Evolutionary conservation across 345 rosid genomes (phyloP).

Genomic region (Pelargonium nanum): DNA sequence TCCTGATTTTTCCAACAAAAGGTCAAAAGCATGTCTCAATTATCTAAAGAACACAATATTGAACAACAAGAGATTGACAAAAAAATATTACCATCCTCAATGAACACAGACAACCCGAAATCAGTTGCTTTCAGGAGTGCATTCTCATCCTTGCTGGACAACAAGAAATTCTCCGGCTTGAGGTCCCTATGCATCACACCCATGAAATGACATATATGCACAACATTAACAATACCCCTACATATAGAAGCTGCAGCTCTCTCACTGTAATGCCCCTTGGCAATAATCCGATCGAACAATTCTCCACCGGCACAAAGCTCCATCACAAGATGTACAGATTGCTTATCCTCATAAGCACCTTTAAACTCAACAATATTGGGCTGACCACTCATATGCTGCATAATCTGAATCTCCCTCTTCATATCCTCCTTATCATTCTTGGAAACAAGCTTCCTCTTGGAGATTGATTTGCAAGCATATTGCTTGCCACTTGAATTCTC

Average conservation of each 20-base stretch:
- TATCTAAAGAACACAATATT: not conserved
- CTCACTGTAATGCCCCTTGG: slow-evolving; percentile 23
- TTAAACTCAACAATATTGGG: slow-evolving; percentile 25
- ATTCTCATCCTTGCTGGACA: slow-evolving; percentile 14
- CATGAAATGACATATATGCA: slow-evolving; percentile 28
- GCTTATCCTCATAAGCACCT: slow-evolving; percentile 23
- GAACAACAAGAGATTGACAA: not conserved
- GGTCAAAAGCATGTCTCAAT: no score
- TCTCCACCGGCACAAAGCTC: slow-evolving; percentile 35
- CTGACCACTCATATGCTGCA: slow-evolving; percentile 29
- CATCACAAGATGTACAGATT: slow-evolving; percentile 28
- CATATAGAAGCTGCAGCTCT: slow-evolving; percentile 25
- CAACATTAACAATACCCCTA: slow-evolving; percentile 22
- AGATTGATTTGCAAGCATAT: slow-evolving; percentile 26
- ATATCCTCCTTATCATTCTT: slow-evolving; percentile 21
- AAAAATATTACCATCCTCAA: slow-evolving; percentile 20
- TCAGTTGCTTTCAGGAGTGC: slow-evolving; percentile 24
- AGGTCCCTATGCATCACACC: slow-evolving; percentile 29
- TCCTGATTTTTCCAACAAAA: no score
- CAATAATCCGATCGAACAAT: slow-evolving; percentile 25
- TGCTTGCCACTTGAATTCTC: slow-evolving; percentile 20
- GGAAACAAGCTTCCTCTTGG: slow-evolving; percentile 16
- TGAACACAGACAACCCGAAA: slow-evolving; percentile 27
- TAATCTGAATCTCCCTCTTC: slow-evolving; percentile 25
- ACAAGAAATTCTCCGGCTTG: slow-evolving; percentile 29